These are phyloP conservation scores for Athelia psychrophila DNA, from an alignment of 1,284 basidiomycete species.

Conservation along the genomic window DNA sequence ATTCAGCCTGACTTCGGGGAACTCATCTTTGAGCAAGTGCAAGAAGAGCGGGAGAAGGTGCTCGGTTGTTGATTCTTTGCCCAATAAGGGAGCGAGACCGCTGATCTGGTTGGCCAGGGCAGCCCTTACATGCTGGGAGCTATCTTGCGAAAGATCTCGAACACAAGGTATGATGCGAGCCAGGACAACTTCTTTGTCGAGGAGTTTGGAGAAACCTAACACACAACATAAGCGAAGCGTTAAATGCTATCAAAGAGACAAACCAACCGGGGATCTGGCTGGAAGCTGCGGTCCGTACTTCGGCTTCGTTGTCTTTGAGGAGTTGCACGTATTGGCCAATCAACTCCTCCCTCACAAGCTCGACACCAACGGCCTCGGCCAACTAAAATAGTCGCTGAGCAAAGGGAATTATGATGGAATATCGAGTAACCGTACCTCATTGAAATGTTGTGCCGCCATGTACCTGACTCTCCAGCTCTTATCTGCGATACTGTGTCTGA, in stretches of 20 bases:
- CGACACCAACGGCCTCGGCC: slow-evolving; percentile 88
- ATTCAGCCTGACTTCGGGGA: slow-evolving; percentile 96
- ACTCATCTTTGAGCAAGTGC: slow-evolving; percentile 97
- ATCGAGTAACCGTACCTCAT: slow-evolving; percentile 59
- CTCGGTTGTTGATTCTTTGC: slow-evolving; percentile 94
- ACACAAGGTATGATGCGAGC: slow-evolving; percentile 96
- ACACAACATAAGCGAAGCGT: slow-evolving; percentile 9
- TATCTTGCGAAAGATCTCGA: slow-evolving; percentile 90
- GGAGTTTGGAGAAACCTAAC: slow-evolving; percentile 89
- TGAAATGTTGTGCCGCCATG: slow-evolving; percentile 99
- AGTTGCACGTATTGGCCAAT: slow-evolving; percentile 92
- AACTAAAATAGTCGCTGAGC: slow-evolving; percentile 48
- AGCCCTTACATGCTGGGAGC: slow-evolving; percentile 96
- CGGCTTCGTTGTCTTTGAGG: slow-evolving; percentile 98
- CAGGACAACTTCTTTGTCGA: slow-evolving; percentile 94
- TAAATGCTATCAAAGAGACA: neutral
- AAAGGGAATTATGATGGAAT: slow-evolving; percentile 4
- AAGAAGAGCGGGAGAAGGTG: slow-evolving; percentile 97
- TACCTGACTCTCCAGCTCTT: slow-evolving; percentile 99
- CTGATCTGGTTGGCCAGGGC: slow-evolving; percentile 96
- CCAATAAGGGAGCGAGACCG: slow-evolving; percentile 94
- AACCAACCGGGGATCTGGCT: slow-evolving; percentile 91
- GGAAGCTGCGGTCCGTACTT: slow-evolving; percentile 95
- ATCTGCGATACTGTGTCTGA: slow-evolving; percentile 87
- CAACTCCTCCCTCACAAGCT: slow-evolving; percentile 92